Evolutionary conservation across 768 basidiomycete species (phyloP).

Genomic region (Xerocomus potaroensis): DNA sequence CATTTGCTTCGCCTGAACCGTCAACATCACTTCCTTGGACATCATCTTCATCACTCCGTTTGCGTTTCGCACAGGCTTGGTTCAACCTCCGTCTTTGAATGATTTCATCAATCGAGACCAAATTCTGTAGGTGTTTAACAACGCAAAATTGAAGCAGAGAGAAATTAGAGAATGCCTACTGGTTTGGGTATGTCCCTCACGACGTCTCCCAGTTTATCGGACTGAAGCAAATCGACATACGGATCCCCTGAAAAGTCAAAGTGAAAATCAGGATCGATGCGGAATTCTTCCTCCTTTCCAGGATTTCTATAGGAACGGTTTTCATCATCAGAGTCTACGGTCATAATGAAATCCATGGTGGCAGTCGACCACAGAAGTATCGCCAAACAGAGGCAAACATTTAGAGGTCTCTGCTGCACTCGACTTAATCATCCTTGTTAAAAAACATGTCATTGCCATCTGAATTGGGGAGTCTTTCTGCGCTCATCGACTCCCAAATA

Average conservation of each 20-base stretch:
- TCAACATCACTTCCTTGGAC: slow-evolving; percentile 35
- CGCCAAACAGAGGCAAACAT: no score
- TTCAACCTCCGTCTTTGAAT: slow-evolving; percentile 65
- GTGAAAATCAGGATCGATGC: slow-evolving; percentile 75
- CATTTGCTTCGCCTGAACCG: slow-evolving; percentile 14
- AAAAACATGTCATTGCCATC: slow-evolving; percentile 28
- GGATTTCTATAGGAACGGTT: slow-evolving; percentile 32
- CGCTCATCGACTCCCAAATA: slow-evolving; percentile 49
- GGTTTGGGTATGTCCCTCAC: slow-evolving; percentile 62
- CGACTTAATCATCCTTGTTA: no score
- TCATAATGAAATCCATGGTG: slow-evolving; percentile 68
- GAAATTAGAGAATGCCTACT: slow-evolving; percentile 36
- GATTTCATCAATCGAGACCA: slow-evolving; percentile 90
- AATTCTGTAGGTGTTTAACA: slow-evolving; percentile 41
- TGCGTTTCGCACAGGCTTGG: slow-evolving; percentile 69
- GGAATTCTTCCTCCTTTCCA: slow-evolving; percentile 46
- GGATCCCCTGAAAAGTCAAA: slow-evolving; percentile 78
- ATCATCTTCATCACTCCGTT: slow-evolving; percentile 39
- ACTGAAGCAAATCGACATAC: slow-evolving; percentile 51
- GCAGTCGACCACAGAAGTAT: no score
- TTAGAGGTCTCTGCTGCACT: no score
- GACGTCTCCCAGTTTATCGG: slow-evolving; percentile 45
- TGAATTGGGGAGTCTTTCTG: slow-evolving; percentile 48
- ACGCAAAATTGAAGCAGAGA: background rate
- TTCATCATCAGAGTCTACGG: slow-evolving; percentile 78